Base-by-base conservation (phyloP, 108 stramenopile genomes). In the Cylindrotheca fusiformis region DNA sequence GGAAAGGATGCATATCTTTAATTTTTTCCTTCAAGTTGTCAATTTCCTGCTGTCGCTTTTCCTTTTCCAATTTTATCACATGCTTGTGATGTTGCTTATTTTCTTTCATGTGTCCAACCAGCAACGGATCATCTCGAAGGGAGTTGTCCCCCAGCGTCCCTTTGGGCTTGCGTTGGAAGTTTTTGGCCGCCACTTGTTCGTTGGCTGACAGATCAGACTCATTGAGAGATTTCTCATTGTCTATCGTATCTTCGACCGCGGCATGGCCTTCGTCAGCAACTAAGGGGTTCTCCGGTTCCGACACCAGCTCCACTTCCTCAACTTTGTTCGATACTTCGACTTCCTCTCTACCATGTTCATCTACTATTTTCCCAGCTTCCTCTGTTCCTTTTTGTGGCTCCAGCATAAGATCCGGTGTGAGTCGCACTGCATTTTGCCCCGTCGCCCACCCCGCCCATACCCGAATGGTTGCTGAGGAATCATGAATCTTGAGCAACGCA, bases 381-480 rank as follows among this genome's bases (percentile, higher is more conserved):
- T n/a, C 24, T 3, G 20, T 29, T 31, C 19, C 48, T 27, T 32
- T 45, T 4, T 26, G 55, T 28, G 68, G 68, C 52, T 56, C 67
- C 36, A 85, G 32, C 2, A 69, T 26, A 22, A 80, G 30, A 28
- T 74, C 48, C 44, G 81, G 78, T 5, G 79, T 82, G 31, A 90
- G 58, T 21, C 65, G 76, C 18, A 90, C 89, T 2, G 84, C 79
- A 51, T 74, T 75, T 55, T 90, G 89, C 2, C 86, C 89, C 2
- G 89, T 83, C 1, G 89, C 89, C 86, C 85, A 90, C 28, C 89
- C 89, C 4, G 74, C 84, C 66, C 77, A 70, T 0, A 82, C 51
- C 33, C 25, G 32, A 14, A 78, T 55, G 56, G 56, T 49, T 20
- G 50, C 32, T 23, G 58, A 32, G n/a, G 45, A 45, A 32, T 74